Evolutionary conservation across 371 early-diverging fungal species (phyloP), one percentile per base, ranked within the genome.

Genomic region (Mortierella sp.): DNA sequence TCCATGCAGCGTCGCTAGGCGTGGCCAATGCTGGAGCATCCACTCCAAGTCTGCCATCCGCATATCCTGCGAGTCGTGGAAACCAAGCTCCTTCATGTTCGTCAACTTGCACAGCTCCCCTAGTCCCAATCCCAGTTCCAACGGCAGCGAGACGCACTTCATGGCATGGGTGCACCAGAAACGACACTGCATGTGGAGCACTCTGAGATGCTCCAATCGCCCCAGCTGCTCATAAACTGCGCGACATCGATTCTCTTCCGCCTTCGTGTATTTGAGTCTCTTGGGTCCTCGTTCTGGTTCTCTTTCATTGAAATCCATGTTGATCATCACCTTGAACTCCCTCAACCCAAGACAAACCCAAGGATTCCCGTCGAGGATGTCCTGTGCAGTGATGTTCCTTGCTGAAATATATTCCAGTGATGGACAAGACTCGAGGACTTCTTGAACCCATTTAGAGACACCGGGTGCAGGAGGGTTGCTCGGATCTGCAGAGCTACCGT

Each of bases 311-410:
- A 16, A 16, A 3, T 39, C 39, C 52, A 51, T n/a, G n/a, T 34
- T 9, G n/a, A 27, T 56, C 19, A 8, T 28, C 4, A 23, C 34
- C 26, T 34, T 10, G n/a, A 49, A 23, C 14, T 24, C 39, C 47
- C 49, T 47, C 48, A 47, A 13, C 23, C 47, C 47, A 47, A 3
- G 47, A 26, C 47, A 47, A 2, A 47, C 47, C 47, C 47, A 47
- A 6, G 47, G 47, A 8, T 47, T 26, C 2, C 47, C 47, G 8
- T 47, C 8, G 16, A 47, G 16, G 47, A 47, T 47, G 13, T 47
- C 10, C 24, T 19, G 26, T 8, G 47, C 47, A 23, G 8, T 24
- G 47, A 47, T 47, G 4, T 4, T 47, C 26, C 4, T 13, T 3
- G 47, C 47, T 7, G 6, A 5, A 26, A 47, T 24, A n/a, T 39